Evolutionary conservation across 169 alveolate genomes (phyloP).

Genomic region (Plasmodium billcollinsi): DNA sequence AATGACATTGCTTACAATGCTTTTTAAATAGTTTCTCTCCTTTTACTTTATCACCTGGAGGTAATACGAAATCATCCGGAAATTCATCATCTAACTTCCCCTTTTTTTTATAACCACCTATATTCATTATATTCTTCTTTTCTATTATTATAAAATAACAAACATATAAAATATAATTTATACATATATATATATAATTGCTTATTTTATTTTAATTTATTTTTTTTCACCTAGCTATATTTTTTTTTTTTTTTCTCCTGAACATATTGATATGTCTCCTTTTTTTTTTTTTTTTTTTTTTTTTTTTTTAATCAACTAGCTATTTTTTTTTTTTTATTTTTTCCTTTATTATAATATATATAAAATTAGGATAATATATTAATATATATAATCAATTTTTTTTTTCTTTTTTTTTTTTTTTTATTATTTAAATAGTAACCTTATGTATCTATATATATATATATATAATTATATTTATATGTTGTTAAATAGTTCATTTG

Average conservation of each 20-base stretch:
- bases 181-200: neutral
- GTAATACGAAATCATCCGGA: slow-evolving; percentile 81
- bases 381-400: too few species aligned
- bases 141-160: too few species aligned
- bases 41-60: slow-evolving; percentile 84
- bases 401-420: too few species aligned
- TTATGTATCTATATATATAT: too few species aligned
- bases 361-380: too few species aligned
- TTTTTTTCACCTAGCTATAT: neutral
- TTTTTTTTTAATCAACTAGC: neutral
- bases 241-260: neutral
- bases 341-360: neutral
- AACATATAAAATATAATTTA: neutral
- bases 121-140: slow-evolving; percentile 17
- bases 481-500: too few species aligned
- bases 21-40: slow-evolving; percentile 89
- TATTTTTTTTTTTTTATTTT: neutral
- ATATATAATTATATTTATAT: too few species aligned
- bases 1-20: slow-evolving; percentile 90
- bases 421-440: too few species aligned
- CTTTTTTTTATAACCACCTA: slow-evolving; percentile 24
- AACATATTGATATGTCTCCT: neutral
- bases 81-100: slow-evolving; percentile 80
- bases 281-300: neutral
- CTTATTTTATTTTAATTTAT: slow-evolving; percentile 1